Evolutionary conservation across 345 rosid species (phyloP).

Genomic region (Citrus glauca): DNA sequence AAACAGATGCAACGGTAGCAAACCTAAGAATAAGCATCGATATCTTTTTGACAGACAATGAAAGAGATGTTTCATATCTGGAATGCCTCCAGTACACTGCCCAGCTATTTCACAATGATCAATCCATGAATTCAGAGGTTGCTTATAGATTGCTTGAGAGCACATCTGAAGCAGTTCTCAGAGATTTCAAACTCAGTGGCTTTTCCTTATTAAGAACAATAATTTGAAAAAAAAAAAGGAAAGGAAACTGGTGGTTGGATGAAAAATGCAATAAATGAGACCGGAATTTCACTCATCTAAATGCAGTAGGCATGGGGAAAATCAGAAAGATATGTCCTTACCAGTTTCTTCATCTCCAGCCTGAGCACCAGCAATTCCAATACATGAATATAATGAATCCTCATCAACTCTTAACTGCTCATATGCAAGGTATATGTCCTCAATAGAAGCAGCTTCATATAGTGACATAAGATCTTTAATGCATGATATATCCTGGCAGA

Average conservation of each 20-base stretch:
- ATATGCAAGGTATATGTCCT: conserved; percentile 84
- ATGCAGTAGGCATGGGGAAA: background rate
- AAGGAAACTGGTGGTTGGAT: background rate
- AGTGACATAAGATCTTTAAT: conserved; percentile 80
- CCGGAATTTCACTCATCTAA: background rate
- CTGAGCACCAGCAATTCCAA: conserved; percentile 92
- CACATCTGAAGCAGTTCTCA: background rate
- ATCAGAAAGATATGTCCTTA: conserved; percentile 21
- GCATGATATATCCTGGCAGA: conserved; percentile 80
- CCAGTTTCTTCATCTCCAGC: conserved; percentile 62
- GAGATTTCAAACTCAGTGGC: background rate
- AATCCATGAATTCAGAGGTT: too few relatives aligned
- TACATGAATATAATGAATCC: conserved; percentile 79
- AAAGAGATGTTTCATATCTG: background rate
- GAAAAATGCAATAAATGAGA: background rate
- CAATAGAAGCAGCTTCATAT: conserved; percentile 82
- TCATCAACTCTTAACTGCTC: conserved; percentile 85
- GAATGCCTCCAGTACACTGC: background rate
- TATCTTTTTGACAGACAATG: background rate
- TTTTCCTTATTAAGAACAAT: background rate
- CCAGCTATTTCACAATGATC: too few relatives aligned
- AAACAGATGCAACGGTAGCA: background rate
- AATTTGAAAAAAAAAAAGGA: too few relatives aligned
- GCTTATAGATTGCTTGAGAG: background rate
- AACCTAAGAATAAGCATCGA: background rate